Conservation (phyloP, 306 rosid species). For the Corylus americana region DNA sequence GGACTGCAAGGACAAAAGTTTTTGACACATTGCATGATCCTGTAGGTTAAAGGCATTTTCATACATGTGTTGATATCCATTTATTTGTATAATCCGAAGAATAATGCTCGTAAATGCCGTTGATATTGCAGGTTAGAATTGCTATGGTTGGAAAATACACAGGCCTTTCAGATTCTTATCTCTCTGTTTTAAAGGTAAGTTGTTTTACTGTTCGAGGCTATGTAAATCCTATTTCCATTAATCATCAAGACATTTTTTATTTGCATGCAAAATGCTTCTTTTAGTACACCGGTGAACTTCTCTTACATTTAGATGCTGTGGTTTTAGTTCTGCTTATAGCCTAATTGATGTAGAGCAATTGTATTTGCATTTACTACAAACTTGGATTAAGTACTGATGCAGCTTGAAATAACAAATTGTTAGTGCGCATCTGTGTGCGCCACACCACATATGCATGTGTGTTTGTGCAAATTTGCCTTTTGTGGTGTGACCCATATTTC, state of each 20-base stretch:
- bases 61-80: not conserved
- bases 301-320: not conserved
- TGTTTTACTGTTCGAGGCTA: not conserved
- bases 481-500: not conserved
- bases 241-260: not conserved
- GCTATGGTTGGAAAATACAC: conserved; percentile 98
- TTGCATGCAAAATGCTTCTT: not conserved
- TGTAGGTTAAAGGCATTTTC: conserved; percentile 47
- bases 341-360: not conserved
- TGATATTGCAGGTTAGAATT: conserved; percentile 67
- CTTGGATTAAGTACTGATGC: conserved; percentile 2
- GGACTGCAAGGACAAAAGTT: conserved; percentile 66
- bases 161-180: conserved; percentile 87
- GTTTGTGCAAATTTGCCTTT: not conserved
- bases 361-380: conserved; percentile 8
- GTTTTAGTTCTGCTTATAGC: not conserved
- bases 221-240: conserved; percentile 1
- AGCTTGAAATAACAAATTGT: conserved; percentile 3
- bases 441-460: not conserved
- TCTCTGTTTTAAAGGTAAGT: conserved; percentile 81
- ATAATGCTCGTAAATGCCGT: conserved; percentile 3
- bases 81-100: not conserved
- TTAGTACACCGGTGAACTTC: not conserved
- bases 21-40: conserved; percentile 48
- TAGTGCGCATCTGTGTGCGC: not conserved